phyloP scores from a whole-genome alignment of 305 asterid species.

The Petunia hybrid region DNA sequence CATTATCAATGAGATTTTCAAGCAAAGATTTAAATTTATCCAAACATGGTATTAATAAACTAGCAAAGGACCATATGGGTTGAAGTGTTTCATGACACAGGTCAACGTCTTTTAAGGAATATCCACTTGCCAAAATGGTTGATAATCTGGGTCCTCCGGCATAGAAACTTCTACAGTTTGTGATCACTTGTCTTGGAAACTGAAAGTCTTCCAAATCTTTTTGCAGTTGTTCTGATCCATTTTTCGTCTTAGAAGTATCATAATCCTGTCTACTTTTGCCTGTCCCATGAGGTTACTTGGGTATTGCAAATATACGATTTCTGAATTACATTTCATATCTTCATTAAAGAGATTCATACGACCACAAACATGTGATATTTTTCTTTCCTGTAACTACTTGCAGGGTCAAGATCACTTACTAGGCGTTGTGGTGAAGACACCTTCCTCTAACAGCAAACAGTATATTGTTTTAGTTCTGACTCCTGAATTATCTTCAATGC shows the following conservation, averaged over 20 bases:
- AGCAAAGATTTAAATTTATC: background rate
- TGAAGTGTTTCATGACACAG: constrained; percentile 13
- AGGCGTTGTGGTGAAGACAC: constrained; percentile 87
- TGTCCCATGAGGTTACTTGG: constrained; percentile 23
- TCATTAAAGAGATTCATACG: constrained; percentile 26
- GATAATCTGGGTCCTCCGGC: constrained; percentile 8
- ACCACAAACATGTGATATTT: constrained; percentile 30
- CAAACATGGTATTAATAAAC: constrained; percentile 19
- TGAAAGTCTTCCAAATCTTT: constrained; percentile 15
- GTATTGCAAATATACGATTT: constrained; percentile 4
- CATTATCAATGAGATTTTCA: constrained; percentile 10
- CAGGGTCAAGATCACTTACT: constrained; percentile 95
- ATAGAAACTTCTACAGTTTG: constrained; percentile 29
- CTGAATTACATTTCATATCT: constrained; percentile 10
- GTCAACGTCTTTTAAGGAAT: background rate
- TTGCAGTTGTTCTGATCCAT: constrained; percentile 24
- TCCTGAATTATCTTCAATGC: constrained; percentile 68
- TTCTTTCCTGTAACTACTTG: constrained; percentile 40
- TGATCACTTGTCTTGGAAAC: constrained; percentile 16
- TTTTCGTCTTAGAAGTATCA: constrained; percentile 11
- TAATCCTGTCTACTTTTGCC: constrained; percentile 11
- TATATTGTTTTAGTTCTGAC: constrained; percentile 86
- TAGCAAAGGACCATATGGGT: constrained; percentile 17
- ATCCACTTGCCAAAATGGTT: constrained; percentile 11
- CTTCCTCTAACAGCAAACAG: constrained; percentile 70